Evolutionary conservation across 2,329 filamentous ascomycete genomes (phyloP), one percentile per base, ranked within the genome.

Genomic region (Exserohilum rostratum): DNA sequence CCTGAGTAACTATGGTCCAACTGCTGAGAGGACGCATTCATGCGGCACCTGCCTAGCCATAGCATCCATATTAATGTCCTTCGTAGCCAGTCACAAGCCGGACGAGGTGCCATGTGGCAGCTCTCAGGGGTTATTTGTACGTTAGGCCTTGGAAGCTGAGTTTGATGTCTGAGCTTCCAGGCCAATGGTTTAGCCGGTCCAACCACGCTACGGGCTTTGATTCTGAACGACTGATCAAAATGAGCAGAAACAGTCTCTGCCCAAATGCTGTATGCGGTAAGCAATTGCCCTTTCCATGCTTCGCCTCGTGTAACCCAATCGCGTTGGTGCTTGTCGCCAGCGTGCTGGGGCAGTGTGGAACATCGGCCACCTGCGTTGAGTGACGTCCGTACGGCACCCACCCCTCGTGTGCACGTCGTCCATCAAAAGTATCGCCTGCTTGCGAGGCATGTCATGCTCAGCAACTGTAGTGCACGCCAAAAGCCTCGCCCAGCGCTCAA

Each of bases 131-230:
- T 34, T 43, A 33, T 30, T 33, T 39, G 42, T 35, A 22, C 15
- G 39, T 15, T 12, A 12, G 33, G 31, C 27, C 22, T 49, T 44
- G 12, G 31, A 43, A 31, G 44, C 50, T 53, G 27, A 29, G n/a
- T 42, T 35, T 35, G 22, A 20, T 20, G 45, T 53, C 30, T 25
- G 47, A 54, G 56, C 56, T 54, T 53, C 54, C 53, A 45, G 53
- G 48, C 22, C 40, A 40, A 50, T 47, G 33, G 20, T 37, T 43
- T 38, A 18, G 45, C 45, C 15, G 13, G 17, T 44, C 22, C 6
- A 49, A 35, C 40, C 7, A 17, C 13, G 50, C 50, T 39, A 50
- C 51, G 38, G 42, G 49, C 46, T 27, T 29, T 35, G 42, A 42
- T 39, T 46, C n/a, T 45, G 31, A 51, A 45, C 40, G 47, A 47